A percentile compares a stretch with the other conserved stretches of the same genome.
Conservation (phyloP, 2,329 filamentous ascomycete species). For the Chrysosporium keratinophilum region DNA sequence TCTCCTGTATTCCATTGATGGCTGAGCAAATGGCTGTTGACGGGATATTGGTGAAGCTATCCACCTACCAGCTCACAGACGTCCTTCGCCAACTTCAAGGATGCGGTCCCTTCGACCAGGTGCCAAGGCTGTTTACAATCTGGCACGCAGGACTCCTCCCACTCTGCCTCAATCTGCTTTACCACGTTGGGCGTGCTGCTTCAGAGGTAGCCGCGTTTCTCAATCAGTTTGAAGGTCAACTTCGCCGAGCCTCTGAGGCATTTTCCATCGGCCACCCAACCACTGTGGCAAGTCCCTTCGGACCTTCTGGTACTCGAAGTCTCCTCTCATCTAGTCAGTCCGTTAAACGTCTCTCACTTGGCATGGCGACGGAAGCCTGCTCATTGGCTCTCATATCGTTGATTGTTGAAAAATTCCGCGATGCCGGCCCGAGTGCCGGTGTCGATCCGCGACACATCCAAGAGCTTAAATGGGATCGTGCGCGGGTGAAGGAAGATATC, state of each 20-base stretch:
- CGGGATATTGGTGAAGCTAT: constrained; percentile 67
- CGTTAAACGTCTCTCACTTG: constrained; percentile 58
- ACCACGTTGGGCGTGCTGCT: constrained; percentile 68
- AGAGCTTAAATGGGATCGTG: constrained; percentile 63
- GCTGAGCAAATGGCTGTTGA: constrained; percentile 87
- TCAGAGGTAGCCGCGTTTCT: constrained; percentile 78
- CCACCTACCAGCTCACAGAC: constrained; percentile 66
- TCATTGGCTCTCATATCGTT: constrained; percentile 64
- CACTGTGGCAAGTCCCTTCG: constrained; percentile 27
- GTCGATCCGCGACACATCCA: constrained; percentile 55
- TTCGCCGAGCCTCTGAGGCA: constrained; percentile 59
- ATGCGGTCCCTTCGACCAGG: constrained; percentile 69
- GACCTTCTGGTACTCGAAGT: not conserved
- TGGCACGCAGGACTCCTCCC: constrained; percentile 85
- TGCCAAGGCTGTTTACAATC: constrained; percentile 69
- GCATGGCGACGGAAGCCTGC: constrained; percentile 66
- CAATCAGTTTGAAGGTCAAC: constrained; percentile 74
- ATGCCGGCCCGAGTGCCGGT: constrained; percentile 53
- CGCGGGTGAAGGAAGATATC: constrained; percentile 64
- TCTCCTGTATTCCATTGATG: constrained; percentile 68
- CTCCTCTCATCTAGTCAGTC: constrained; percentile 20
- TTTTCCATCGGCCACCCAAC: constrained; percentile 49
- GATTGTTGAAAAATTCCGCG: constrained; percentile 57
- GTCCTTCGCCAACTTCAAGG: constrained; percentile 59
- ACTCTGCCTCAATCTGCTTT: constrained; percentile 76